A percentile compares a stretch with the other conserved stretches of the same genome.
phyloP scores from a whole-genome alignment of 2,329 filamentous ascomycete species.

The Cercospora brassicicola region DNA sequence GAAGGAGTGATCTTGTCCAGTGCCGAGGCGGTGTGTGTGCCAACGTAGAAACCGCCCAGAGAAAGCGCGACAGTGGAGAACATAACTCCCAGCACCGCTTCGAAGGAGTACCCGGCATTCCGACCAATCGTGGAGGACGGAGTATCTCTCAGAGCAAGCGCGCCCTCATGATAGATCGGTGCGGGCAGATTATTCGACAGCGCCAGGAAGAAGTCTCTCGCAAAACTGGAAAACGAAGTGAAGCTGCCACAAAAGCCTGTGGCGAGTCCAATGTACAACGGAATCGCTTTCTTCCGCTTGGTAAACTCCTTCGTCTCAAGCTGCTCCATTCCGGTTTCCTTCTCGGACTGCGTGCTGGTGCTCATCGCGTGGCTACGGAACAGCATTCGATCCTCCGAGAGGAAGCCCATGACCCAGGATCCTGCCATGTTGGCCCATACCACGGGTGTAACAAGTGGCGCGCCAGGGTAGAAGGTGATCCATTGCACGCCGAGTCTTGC shows the following conservation, averaged over 20 bases:
- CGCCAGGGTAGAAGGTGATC: constrained; percentile 74
- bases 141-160: constrained; percentile 23
- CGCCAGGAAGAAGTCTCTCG: constrained; percentile 76
- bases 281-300: constrained; percentile 77
- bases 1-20: constrained; percentile 61
- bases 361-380: constrained; percentile 68
- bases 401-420: constrained; percentile 79
- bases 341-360: constrained; percentile 30
- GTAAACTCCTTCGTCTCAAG: constrained; percentile 38
- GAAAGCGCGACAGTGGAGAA: constrained; percentile 70
- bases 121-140: constrained; percentile 47
- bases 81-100: constrained; percentile 75
- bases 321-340: constrained; percentile 40
- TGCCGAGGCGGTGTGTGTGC: constrained; percentile 71
- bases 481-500: constrained; percentile 77
- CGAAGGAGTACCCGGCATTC: constrained; percentile 76
- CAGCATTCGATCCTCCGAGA: constrained; percentile 73
- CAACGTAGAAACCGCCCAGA: constrained; percentile 66
- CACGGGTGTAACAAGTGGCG: constrained; percentile 70
- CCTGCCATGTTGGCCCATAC: constrained; percentile 88
- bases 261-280: constrained; percentile 80
- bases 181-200: constrained; percentile 70
- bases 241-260: constrained; percentile 88
- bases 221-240: constrained; percentile 85
- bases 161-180: constrained; percentile 46